Conservation (phyloP, 441 rosid species). For the Brassica balearica region DNA sequence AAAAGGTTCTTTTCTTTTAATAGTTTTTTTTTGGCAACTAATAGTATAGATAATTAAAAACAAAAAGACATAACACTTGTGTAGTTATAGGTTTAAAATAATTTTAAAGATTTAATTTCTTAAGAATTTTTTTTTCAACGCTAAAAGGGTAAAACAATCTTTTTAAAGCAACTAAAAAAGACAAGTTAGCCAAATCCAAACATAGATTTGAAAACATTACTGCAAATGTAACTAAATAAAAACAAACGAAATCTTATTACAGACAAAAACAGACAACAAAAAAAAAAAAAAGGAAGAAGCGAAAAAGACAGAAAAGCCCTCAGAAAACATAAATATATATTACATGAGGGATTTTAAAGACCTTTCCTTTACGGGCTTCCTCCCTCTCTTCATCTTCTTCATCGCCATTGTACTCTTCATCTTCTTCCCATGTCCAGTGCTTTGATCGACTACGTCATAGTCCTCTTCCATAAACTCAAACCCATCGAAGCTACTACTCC, state of each 20-base stretch:
- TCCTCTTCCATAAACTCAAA: slow-evolving; percentile 54
- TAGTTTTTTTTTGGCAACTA: too few relatives aligned
- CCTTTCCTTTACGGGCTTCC: slow-evolving; percentile 85
- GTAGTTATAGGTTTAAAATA: too few relatives aligned
- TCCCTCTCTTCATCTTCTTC: slow-evolving; percentile 60
- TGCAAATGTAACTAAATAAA: slow-evolving; percentile 21
- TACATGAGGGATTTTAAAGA: slow-evolving; percentile 92
- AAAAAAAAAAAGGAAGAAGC: neutral
- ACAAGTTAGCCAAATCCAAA: neutral
- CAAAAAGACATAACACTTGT: too few relatives aligned
- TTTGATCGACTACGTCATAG: slow-evolving; percentile 44
- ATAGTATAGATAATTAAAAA: too few relatives aligned
- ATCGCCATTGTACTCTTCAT: slow-evolving; percentile 27
- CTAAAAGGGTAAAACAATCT: neutral
- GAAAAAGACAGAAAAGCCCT: slow-evolving; percentile 37
- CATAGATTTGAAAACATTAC: neutral
- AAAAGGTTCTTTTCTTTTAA: too few relatives aligned
- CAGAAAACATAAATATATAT: slow-evolving; percentile 15
- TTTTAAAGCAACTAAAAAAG: neutral
- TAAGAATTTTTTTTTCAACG: neutral
- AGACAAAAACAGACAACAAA: neutral
- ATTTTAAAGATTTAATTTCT: too few relatives aligned
- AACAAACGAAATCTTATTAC: slow-evolving; percentile 12
- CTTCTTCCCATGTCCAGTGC: slow-evolving; percentile 39
- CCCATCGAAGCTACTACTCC: slow-evolving; percentile 43